Evolutionary conservation across 805 yeast species (phyloP).

Genomic region (Saturnispora quitensis): DNA sequence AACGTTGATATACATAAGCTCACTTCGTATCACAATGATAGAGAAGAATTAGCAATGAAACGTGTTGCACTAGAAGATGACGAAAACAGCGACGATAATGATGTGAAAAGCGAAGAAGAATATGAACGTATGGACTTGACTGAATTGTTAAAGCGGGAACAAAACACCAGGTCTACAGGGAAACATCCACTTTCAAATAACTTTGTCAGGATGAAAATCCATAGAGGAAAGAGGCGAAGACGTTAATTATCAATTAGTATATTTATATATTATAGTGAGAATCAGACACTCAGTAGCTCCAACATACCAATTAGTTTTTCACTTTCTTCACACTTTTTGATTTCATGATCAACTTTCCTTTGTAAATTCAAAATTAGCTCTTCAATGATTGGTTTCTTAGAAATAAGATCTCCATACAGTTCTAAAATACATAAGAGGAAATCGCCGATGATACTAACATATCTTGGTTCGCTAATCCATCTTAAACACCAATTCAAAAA

Average conservation of each 20-base stretch:
- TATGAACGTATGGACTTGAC: conserved; percentile 15
- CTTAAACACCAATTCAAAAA: conserved; percentile 74
- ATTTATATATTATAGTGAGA: conserved; percentile 4
- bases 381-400: conserved; percentile 66
- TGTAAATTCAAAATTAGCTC: conserved; percentile 56
- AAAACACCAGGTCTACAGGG: conserved; percentile 17
- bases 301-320: conserved; percentile 90
- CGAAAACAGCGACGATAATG: not conserved
- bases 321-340: conserved; percentile 76
- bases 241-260: not conserved
- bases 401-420: conserved; percentile 67
- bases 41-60: not conserved
- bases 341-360: conserved; percentile 56
- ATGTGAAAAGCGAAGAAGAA: conserved; percentile 12
- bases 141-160: conserved; percentile 4
- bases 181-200: conserved; percentile 26
- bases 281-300: conserved; percentile 58
- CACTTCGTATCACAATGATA: conserved; percentile 17
- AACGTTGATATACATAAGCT: conserved; percentile 34
- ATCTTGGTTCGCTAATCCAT: conserved; percentile 70
- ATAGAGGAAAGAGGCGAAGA: conserved; percentile 14
- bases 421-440: conserved; percentile 60
- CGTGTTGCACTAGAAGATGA: not conserved
- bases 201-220: conserved; percentile 29
- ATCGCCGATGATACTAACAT: conserved; percentile 54